Conservation (phyloP, 1,284 basidiomycete genomes). For the Moesziomyces sp. region DNA sequence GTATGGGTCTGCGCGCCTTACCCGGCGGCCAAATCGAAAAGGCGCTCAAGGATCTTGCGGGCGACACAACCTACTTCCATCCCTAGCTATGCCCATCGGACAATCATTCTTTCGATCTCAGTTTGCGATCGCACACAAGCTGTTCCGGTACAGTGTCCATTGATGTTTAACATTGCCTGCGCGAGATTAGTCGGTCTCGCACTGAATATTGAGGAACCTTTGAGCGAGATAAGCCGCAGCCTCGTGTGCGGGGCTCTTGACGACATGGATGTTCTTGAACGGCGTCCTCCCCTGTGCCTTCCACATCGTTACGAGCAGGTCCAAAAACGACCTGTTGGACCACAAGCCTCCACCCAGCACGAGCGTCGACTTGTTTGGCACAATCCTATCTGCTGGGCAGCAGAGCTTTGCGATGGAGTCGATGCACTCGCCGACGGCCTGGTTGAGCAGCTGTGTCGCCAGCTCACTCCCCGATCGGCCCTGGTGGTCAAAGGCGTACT, state of each 20-base stretch:
- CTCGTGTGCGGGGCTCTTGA: conserved; percentile 56
- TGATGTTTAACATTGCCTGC: too few species aligned
- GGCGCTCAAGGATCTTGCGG: too few species aligned
- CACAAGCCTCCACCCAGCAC: conserved; percentile 62
- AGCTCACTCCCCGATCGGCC: conserved; percentile 25
- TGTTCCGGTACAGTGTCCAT: conserved; percentile 2
- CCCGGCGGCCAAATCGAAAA: too few species aligned
- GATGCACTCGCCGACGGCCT: conserved; percentile 38
- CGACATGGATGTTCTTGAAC: conserved; percentile 47
- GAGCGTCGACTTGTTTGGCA: conserved; percentile 31
- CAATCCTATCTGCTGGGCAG: conserved; percentile 20
- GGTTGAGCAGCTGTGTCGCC: conserved; percentile 32
- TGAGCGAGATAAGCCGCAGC: conserved; percentile 39
- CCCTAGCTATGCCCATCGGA: too few species aligned
- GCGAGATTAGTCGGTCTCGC: neutral
- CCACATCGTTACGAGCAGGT: conserved; percentile 39
- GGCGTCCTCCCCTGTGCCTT: conserved; percentile 24
- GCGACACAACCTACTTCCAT: too few species aligned
- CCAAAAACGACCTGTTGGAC: conserved; percentile 44
- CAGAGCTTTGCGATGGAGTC: conserved; percentile 42
- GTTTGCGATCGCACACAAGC: neutral
- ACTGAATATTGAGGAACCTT: conserved; percentile 14
- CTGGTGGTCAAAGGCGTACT: conserved; percentile 16
- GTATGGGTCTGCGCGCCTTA: too few species aligned
- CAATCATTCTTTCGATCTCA: too few species aligned